These are phyloP conservation scores for Glycyrrhiza uralensis DNA, from an alignment of 306 rosid species.

Conservation along the genomic window DNA sequence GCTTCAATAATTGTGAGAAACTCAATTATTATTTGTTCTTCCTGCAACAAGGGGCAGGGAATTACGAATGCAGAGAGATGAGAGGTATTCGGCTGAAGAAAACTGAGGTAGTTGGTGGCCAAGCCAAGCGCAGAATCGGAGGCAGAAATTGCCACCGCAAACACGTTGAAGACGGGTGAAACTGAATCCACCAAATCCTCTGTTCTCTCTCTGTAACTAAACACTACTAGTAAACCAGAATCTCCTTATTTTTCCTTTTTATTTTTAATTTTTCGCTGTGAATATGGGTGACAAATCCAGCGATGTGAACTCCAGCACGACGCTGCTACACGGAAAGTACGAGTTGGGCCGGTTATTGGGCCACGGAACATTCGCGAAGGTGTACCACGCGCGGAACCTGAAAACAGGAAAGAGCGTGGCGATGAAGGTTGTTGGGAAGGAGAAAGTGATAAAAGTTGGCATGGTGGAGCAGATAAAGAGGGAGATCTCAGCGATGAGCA, in stretches of 20 bases:
- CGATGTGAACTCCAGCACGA: conserved; percentile 18
- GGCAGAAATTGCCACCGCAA: conserved; percentile 90
- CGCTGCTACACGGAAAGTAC: conserved; percentile 71
- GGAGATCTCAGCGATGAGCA: conserved; percentile 76
- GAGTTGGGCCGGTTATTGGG: conserved; percentile 78
- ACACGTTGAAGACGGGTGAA: conserved; percentile 93
- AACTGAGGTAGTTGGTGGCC: conserved; percentile 42
- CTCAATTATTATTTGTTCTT: neutral
- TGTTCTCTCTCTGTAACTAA: neutral
- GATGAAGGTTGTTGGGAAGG: conserved; percentile 82
- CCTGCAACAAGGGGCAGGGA: conserved; percentile 51
- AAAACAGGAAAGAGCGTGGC: conserved; percentile 54
- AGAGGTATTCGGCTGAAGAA: conserved; percentile 30
- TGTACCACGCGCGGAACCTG: conserved; percentile 58
- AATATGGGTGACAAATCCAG: conserved; percentile 39
- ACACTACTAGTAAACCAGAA: too few species aligned
- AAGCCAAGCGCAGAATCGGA: conserved; percentile 46
- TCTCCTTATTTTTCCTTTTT: neutral
- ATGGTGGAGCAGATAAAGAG: conserved; percentile 83
- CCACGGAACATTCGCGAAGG: conserved; percentile 87
- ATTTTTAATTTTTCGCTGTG: too few species aligned
- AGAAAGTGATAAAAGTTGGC: conserved; percentile 65
- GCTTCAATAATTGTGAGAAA: neutral
- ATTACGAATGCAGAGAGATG: conserved; percentile 94
- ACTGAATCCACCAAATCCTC: neutral